phyloP scores from a whole-genome alignment of 2,329 filamentous ascomycete species.

The Colletotrichum kahawae region DNA sequence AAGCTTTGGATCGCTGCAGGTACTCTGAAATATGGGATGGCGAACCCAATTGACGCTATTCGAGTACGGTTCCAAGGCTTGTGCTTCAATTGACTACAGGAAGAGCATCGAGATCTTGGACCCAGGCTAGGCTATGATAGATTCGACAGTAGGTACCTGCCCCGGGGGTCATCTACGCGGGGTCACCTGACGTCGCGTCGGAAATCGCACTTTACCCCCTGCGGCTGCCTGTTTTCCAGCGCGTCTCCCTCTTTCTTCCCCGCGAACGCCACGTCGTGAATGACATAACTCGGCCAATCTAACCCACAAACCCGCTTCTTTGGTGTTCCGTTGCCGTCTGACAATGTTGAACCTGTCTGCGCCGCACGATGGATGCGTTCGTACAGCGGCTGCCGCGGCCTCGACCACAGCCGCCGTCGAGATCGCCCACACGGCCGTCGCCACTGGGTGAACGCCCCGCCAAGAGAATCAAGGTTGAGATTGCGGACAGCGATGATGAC shows the following conservation, averaged over 20 bases:
- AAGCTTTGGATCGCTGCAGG: neutral
- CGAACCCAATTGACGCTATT: neutral
- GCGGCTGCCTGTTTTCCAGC: conserved; percentile 4
- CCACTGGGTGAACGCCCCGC: conserved; percentile 31
- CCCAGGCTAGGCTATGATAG: neutral
- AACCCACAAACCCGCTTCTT: neutral
- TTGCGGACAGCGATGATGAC: conserved; percentile 17
- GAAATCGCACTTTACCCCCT: neutral
- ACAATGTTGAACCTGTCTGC: neutral
- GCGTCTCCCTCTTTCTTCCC: neutral
- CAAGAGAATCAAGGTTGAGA: conserved; percentile 39
- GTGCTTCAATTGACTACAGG: neutral
- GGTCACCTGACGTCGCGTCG: conserved; percentile 47
- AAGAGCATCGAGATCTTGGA: neutral
- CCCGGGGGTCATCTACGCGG: conserved; percentile 12
- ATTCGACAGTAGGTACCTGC: neutral
- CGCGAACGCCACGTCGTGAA: conserved; percentile 9
- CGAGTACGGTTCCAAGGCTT: neutral
- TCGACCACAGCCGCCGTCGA: neutral
- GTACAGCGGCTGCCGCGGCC: conserved; percentile 32
- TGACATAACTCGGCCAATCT: neutral
- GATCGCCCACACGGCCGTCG: conserved; percentile 8
- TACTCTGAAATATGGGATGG: neutral
- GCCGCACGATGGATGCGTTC: conserved; percentile 42
- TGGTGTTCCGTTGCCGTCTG: neutral